Evolutionary conservation across 2,329 filamentous ascomycete species (phyloP).

Genomic region (Cladophialophora yegresii): DNA sequence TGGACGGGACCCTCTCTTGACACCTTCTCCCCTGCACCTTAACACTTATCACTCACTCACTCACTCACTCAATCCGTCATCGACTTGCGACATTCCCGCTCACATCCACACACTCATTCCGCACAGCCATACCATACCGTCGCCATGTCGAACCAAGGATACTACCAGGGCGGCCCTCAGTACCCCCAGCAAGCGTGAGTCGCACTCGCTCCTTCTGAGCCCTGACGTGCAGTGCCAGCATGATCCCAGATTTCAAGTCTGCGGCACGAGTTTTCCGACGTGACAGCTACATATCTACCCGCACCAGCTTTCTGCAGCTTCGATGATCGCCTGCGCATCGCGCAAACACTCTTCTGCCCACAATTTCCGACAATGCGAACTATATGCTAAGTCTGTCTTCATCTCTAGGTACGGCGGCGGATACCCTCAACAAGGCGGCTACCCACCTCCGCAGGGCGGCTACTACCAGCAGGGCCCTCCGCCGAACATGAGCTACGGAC

Average conservation of each 20-base stretch:
- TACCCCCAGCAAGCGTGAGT: slow-evolving; percentile 35
- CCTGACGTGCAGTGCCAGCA: not conserved
- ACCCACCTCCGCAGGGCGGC: slow-evolving; percentile 22
- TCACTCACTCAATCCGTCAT: not conserved
- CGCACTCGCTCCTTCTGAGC: not conserved
- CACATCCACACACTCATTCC: not conserved
- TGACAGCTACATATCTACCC: not conserved
- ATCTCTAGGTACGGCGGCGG: not conserved
- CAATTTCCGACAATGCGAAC: not conserved
- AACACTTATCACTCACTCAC: not conserved
- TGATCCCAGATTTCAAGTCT: not conserved
- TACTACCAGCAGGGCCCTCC: slow-evolving; percentile 29
- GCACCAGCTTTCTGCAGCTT: not conserved
- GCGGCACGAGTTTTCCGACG: not conserved
- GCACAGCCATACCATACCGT: not conserved
- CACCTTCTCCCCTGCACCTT: not conserved
- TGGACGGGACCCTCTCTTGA: not conserved
- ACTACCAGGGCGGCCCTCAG: slow-evolving; percentile 35
- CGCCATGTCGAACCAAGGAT: slow-evolving; percentile 36
- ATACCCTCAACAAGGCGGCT: slow-evolving; percentile 2
- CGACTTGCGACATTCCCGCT: not conserved
- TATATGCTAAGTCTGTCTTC: not conserved
- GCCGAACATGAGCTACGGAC: slow-evolving; percentile 41
- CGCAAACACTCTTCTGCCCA: not conserved
- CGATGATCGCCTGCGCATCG: not conserved